These are phyloP conservation scores for Logfia minima DNA, from an alignment of 129 eudicot genomes.

Conservation along the genomic window DNA sequence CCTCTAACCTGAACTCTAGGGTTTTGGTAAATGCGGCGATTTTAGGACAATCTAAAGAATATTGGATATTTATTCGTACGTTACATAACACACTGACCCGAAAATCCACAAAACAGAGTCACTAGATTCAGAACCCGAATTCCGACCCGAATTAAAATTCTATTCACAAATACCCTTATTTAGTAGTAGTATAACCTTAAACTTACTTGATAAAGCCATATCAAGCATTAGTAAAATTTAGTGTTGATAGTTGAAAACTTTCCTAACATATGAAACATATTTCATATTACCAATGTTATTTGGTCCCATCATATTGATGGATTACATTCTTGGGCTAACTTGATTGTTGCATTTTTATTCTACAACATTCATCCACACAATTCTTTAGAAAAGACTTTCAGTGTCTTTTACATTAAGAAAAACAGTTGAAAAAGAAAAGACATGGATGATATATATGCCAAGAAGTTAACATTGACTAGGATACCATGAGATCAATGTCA, in stretches of 20 bases:
- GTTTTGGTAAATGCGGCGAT: neutral
- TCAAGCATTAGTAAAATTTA: neutral
- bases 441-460: neutral
- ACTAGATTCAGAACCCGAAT: neutral
- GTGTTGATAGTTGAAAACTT: no score
- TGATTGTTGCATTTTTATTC: no score
- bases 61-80: neutral
- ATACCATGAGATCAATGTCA: neutral
- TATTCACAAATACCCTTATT: conserved; percentile 4
- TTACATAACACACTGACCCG: neutral
- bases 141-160: conserved; percentile 1
- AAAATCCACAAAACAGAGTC: conserved; percentile 1
- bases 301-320: neutral
- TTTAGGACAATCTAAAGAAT: neutral
- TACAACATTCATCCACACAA: no score
- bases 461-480: no score
- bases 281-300: neutral
- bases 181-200: neutral
- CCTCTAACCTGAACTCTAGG: conserved; percentile 6
- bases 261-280: neutral
- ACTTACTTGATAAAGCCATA: neutral
- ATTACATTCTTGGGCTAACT: no score
- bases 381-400: no score
- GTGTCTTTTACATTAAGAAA: neutral
- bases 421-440: neutral